These are phyloP conservation scores for Annulohypoxylon nitens DNA, from an alignment of 495 filamentous ascomycete genomes.

Conservation along the genomic window DNA sequence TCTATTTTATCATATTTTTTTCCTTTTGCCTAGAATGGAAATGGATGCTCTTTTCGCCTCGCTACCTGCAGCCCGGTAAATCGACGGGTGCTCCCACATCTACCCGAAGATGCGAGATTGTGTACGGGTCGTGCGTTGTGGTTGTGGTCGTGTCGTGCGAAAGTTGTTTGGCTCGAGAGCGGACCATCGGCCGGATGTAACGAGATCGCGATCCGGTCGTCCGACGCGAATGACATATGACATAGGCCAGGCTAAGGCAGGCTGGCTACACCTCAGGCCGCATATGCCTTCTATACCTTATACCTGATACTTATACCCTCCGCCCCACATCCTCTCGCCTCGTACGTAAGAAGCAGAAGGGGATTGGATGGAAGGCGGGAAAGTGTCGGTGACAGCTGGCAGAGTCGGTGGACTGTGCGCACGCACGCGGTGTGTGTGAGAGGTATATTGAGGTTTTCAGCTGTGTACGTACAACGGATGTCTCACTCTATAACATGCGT, in stretches of 20 bases:
- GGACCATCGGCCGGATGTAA: slow-evolving; percentile 41
- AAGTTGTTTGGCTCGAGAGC: slow-evolving; percentile 14
- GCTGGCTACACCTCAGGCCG: not conserved
- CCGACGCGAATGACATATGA: not conserved
- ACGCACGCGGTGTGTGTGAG: not conserved
- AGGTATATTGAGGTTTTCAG: not conserved
- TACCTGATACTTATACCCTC: not conserved
- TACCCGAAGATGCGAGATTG: slow-evolving; percentile 22
- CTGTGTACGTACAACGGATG: not conserved
- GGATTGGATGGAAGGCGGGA: slow-evolving; percentile 3
- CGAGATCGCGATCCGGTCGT: slow-evolving; percentile 35
- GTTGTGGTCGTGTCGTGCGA: not conserved
- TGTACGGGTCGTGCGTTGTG: not conserved
- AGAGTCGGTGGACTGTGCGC: not conserved
- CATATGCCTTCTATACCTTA: not conserved
- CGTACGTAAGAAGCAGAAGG: slow-evolving; percentile 22
- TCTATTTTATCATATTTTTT: not conserved
- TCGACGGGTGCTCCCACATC: slow-evolving; percentile 10
- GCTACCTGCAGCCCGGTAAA: slow-evolving; percentile 21
- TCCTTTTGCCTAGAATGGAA: not conserved
- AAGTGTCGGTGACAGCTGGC: slow-evolving; percentile 35
- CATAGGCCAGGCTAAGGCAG: too few relatives aligned
- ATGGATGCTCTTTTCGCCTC: slow-evolving; percentile 9
- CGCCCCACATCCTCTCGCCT: slow-evolving; percentile 8
- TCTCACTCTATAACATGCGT: too few relatives aligned